Percentiles rank a stretch among this genome's conserved stretches.
phyloP scores from a whole-genome alignment of 192 early-diverging fungal species.

The Mortierella antarctica region DNA sequence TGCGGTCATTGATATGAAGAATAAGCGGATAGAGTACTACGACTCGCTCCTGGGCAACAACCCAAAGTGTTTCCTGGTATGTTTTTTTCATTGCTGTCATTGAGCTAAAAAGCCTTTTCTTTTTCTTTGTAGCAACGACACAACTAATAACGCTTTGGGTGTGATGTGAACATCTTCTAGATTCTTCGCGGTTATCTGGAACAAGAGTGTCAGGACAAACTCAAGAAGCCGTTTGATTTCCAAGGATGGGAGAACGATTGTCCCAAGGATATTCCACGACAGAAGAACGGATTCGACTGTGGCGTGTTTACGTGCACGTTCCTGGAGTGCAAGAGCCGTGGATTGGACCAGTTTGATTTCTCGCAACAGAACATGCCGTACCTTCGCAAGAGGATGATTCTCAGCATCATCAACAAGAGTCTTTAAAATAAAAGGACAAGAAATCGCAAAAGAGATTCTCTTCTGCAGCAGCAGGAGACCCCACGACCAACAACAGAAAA shows the following conservation, averaged over 20 bases:
- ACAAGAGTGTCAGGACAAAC: slow-evolving; percentile 81
- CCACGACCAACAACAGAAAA: neutral
- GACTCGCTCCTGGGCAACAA: slow-evolving; percentile 84
- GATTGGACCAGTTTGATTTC: slow-evolving; percentile 73
- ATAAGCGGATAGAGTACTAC: slow-evolving; percentile 79
- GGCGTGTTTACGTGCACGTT: slow-evolving; percentile 94
- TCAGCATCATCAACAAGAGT: slow-evolving; percentile 71
- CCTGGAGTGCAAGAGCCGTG: slow-evolving; percentile 77
- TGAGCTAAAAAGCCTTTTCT: neutral
- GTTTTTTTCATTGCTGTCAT: neutral
- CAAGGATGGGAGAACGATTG: slow-evolving; percentile 72
- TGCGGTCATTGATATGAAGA: slow-evolving; percentile 57
- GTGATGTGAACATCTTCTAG: slow-evolving; percentile 28
- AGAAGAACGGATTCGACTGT: slow-evolving; percentile 93
- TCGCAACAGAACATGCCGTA: slow-evolving; percentile 77
- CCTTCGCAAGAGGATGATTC: slow-evolving; percentile 77
- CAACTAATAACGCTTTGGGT: neutral
- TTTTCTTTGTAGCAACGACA: neutral
- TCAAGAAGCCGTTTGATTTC: slow-evolving; percentile 66
- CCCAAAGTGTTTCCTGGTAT: slow-evolving; percentile 58
- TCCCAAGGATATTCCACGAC: slow-evolving; percentile 79
- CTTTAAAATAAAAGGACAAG: neutral
- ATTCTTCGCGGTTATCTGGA: slow-evolving; percentile 75
- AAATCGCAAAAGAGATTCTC: slow-evolving; percentile 35
- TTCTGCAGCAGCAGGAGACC: slow-evolving; percentile 73